A percentile compares a stretch with the other conserved stretches of the same genome.
These are phyloP conservation scores for Neopestalotiopsis sp. DNA, from an alignment of 2,329 filamentous ascomycete genomes.

Conservation along the genomic window DNA sequence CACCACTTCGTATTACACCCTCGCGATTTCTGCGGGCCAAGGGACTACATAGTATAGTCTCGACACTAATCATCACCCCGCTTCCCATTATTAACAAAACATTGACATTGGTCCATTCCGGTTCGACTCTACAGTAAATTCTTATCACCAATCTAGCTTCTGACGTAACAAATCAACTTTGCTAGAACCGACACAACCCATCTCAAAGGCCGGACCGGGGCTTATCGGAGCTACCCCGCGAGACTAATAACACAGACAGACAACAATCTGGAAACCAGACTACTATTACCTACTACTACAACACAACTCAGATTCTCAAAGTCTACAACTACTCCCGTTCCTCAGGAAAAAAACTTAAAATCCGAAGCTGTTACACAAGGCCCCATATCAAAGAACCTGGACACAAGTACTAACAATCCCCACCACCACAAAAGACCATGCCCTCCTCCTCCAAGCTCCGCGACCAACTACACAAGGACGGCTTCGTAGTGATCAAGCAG, in stretches of 20 bases:
- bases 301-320: background rate
- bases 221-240: background rate
- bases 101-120: no score
- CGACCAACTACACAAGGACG: conserved; percentile 67
- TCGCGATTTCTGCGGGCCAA: no score
- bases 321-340: no score
- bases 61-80: no score
- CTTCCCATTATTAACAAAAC: no score
- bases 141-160: background rate
- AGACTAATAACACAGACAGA: background rate
- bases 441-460: conserved; percentile 39
- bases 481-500: conserved; percentile 75
- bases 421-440: background rate
- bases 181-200: background rate
- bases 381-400: no score
- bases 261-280: background rate
- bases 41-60: no score
- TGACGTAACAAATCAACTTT: background rate
- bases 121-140: background rate
- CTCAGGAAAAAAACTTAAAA: no score
- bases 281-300: background rate
- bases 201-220: background rate
- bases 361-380: no score
- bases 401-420: background rate
- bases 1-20: no score